These are phyloP conservation scores for Stevia rebaudiana DNA, from an alignment of 140 eudicot species.

Conservation along the genomic window DNA sequence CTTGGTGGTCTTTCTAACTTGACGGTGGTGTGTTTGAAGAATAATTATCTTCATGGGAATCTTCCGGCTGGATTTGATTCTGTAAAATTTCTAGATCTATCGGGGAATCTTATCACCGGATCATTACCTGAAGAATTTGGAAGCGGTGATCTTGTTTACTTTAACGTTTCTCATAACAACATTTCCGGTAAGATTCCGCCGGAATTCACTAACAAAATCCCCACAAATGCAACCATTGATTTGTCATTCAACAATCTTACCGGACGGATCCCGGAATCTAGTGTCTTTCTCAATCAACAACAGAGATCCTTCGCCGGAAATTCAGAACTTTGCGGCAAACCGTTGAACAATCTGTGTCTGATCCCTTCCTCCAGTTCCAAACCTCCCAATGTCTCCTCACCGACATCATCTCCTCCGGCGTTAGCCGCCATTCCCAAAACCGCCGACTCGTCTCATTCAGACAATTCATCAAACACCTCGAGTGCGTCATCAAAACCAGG, in stretches of 20 bases:
- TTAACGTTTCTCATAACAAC: constrained; percentile 66
- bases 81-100: constrained; percentile 53
- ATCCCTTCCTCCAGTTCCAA: constrained; percentile 50
- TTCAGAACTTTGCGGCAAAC: constrained; percentile 62
- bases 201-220: constrained; percentile 43
- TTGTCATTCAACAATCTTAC: constrained; percentile 69
- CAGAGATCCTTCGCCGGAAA: constrained; percentile 59
- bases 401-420: constrained; percentile 74
- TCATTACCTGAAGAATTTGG: constrained; percentile 62
- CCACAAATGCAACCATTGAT: constrained; percentile 64
- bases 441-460: constrained; percentile 29
- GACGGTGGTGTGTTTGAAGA: constrained; percentile 42
- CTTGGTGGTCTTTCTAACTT: constrained; percentile 38
- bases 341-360: constrained; percentile 46
- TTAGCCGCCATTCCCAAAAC: constrained; percentile 87
- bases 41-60: constrained; percentile 55
- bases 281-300: constrained; percentile 47
- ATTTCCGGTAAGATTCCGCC: constrained; percentile 68
- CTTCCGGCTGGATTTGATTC: constrained; percentile 57
- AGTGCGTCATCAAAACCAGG: constrained; percentile 30
- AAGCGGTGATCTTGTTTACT: constrained; percentile 37
- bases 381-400: constrained; percentile 39
- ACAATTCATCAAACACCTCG: constrained; percentile 30
- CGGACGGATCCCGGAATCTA: constrained; percentile 63
- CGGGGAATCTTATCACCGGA: constrained; percentile 65